These are phyloP conservation scores for Lolium rigidum DNA, from an alignment of 176 grass and related monocot species.

Conservation along the genomic window DNA sequence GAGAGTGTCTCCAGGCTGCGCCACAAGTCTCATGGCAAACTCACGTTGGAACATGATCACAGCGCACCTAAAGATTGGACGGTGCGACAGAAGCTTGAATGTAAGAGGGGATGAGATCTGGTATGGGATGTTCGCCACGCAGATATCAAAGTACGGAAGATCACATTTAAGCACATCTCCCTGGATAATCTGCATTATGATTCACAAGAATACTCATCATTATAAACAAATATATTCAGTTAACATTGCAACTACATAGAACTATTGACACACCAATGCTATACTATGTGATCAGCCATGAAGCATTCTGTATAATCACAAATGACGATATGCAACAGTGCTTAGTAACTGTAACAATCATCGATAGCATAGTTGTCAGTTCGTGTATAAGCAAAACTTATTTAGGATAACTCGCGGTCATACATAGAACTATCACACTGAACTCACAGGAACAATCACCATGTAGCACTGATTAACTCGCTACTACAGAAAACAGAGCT, in stretches of 20 bases:
- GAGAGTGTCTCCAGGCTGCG: constrained; percentile 81
- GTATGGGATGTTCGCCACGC: constrained; percentile 95
- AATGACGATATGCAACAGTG: background rate
- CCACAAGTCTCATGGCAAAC: constrained; percentile 93
- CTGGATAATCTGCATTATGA: constrained; percentile 78
- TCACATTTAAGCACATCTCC: constrained; percentile 96
- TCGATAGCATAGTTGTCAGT: background rate
- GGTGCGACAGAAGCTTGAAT: constrained; percentile 86
- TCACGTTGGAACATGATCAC: constrained; percentile 98
- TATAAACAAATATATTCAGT: background rate
- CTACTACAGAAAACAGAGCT: background rate
- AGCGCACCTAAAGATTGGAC: constrained; percentile 87
- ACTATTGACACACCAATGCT: background rate
- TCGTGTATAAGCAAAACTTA: background rate
- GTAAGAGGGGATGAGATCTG: constrained; percentile 92
- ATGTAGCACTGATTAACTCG: background rate
- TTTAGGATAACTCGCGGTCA: background rate
- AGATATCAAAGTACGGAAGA: constrained; percentile 95
- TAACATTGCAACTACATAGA: background rate
- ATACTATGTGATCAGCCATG: background rate
- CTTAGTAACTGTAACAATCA: background rate
- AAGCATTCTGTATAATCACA: background rate
- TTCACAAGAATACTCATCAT: background rate
- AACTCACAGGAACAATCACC: background rate
- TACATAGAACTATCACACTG: background rate